Evolutionary conservation across 2,329 filamentous ascomycete genomes (phyloP), one percentile per base, ranked within the genome.

Genomic region (Alternaria rosae): DNA sequence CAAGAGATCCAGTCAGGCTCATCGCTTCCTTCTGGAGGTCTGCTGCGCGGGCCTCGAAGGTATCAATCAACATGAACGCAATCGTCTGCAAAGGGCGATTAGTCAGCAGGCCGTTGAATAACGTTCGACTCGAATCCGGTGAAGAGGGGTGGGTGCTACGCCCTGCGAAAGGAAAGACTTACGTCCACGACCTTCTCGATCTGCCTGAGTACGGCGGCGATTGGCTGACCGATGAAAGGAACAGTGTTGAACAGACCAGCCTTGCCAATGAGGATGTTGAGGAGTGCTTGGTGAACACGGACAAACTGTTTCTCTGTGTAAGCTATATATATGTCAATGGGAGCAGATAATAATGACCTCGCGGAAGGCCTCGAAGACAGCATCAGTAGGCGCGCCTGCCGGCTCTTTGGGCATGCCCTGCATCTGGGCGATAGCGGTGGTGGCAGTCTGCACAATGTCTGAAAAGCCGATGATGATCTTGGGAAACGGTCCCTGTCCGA

Each of bases 191-290:
- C 50, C 11, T 1, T 5, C 51, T 70, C 66, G 30, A 69, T 2
- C 43, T 62, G 56, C 7, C 66, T 54, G 32, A 70, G 64, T 3
- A 69, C 64, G n/a, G 54, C 45, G 12, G 64, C 53, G 13, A 70
- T 13, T 4, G 68, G 68, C 43, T 23, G 6, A 11, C 68, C 68
- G 9, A 70, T 48, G 30, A 67, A 13, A 0, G 68, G 68, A 1
- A 67, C 57, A 10, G 62, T 64, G 2, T 23, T 5, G 58, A 69
- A 62, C 4, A 70, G 30, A 2, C 62, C 64, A 26, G 67, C 57
- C 50, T 70, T 70, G 13, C 64, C 64, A 26, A 67, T 68, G 21
- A 70, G 54, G 15, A 65, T 65, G 57, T 70, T 68, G 15, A 70
- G 47, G n/a, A 70, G 59, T 10, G 8, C 52, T 6, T 70, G 65